Evolutionary conservation across 352 stramenopile genomes (phyloP), one percentile per base, ranked within the genome.

Genomic region (Globisporangium parvum): DNA sequence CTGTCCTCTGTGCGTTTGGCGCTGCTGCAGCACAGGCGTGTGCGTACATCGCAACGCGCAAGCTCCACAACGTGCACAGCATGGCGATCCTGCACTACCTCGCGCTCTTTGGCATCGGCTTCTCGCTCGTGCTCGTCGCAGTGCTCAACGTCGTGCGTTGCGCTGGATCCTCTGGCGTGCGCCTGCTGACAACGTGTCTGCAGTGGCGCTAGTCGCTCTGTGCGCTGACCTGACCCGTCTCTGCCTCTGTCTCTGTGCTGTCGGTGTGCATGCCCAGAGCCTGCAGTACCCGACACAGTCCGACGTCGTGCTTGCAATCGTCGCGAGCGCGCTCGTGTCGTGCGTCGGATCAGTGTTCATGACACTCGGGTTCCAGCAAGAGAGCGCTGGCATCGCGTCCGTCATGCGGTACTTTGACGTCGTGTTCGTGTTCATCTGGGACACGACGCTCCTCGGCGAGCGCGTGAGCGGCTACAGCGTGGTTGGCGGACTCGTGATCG

Each of bases 361-460:
- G 47, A 83, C 78, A 17, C 70, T 71, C n/a, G 75, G 78, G 3
- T 75, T 85, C 44, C 74, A 89, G 65, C 67, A 71, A 10, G 78
- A 83, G 45, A 75, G 80, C 44, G 74, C 74, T 0, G 79, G 74
- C 3, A 77, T 87, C 46, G 74, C 67, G 4, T 87, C 76, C 3
- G 75, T 85, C 60, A 85, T 89, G 75, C 67, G 70, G 37, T 86
- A 87, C 57, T 80, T 86, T 47, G 72, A 87, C 69, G 70, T 89
- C 37, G 60, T 89, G 0, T 87, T 86, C 50, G 76, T 89, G 42
- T 75, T 89, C 55, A 57, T 76, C 18, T 56, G 72, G 47, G 79
- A 86, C 53, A 71, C 57, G 12, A 61, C 64, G 28, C 64, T 87
- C 8, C 64, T 89, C 0, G 70, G 73, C n/a, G 76, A 87, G 42